A percentile compares a stretch with the other conserved stretches of the same genome.
These are phyloP conservation scores for Malus hybrid DNA, from an alignment of 331 rosid species.

Conservation along the genomic window DNA sequence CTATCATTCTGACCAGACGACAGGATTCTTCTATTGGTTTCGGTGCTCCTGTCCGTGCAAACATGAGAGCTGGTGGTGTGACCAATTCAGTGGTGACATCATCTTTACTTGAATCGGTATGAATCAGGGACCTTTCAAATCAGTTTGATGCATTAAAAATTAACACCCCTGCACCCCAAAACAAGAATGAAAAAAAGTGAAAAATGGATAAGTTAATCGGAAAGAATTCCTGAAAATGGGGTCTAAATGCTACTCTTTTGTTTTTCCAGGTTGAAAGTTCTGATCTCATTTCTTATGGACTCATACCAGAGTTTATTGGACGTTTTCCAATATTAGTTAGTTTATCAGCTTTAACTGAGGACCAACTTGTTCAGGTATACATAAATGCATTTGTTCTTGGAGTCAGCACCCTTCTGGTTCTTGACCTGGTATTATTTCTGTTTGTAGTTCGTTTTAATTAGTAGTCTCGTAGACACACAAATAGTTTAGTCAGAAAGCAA, in stretches of 20 bases:
- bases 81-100: slow-evolving; percentile 68
- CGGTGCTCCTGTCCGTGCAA: slow-evolving; percentile 97
- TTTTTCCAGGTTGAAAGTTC: slow-evolving; percentile 88
- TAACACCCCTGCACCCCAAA: neutral
- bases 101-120: slow-evolving; percentile 79
- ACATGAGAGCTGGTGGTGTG: slow-evolving; percentile 65
- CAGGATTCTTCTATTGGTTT: slow-evolving; percentile 97
- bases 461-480: too few relatives aligned
- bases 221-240: slow-evolving; percentile 7
- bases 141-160: neutral
- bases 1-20: slow-evolving; percentile 51
- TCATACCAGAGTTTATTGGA: slow-evolving; percentile 96
- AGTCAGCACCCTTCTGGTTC: neutral
- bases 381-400: slow-evolving; percentile 1
- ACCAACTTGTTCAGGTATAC: slow-evolving; percentile 84
- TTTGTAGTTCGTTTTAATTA: neutral
- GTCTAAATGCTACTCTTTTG: slow-evolving; percentile 10
- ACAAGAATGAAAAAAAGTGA: neutral
- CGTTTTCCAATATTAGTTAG: slow-evolving; percentile 91
- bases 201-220: neutral
- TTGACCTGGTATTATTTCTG: neutral
- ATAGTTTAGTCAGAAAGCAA: too few relatives aligned
- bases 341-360: slow-evolving; percentile 86
- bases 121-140: slow-evolving; percentile 19
- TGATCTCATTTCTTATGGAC: slow-evolving; percentile 92